Percentiles rank a stretch among this genome's conserved stretches.
Conservation (phyloP, 805 yeast genomes). For the Myxozyma nipponensis region DNA sequence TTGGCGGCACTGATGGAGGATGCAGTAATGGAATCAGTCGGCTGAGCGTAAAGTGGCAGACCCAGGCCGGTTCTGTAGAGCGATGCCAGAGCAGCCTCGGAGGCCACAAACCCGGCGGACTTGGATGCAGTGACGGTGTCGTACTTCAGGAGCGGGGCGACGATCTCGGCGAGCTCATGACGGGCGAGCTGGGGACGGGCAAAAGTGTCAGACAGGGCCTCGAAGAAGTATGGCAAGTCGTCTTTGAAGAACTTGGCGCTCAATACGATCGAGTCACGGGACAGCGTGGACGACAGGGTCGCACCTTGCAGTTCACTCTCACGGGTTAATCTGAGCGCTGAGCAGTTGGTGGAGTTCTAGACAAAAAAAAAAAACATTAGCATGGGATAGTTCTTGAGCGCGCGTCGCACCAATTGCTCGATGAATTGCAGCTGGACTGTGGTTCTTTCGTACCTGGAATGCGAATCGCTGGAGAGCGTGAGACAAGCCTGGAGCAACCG, state of each 20-base stretch:
- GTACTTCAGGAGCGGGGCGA: conserved; percentile 68
- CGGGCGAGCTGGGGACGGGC: conserved; percentile 28
- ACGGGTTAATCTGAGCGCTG: conserved; percentile 89
- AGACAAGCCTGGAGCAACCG: conserved; percentile 69
- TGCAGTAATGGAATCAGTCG: conserved; percentile 50
- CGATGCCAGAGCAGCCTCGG: conserved; percentile 72
- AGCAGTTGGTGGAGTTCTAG: conserved; percentile 72
- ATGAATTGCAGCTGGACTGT: background rate
- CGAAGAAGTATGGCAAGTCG: conserved; percentile 88
- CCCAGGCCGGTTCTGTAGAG: conserved; percentile 89
- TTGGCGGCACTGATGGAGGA: conserved; percentile 70
- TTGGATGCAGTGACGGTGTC: conserved; percentile 54
- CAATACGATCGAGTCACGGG: conserved; percentile 81
- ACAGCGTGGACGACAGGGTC: conserved; percentile 58
- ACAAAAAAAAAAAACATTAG: too few relatives aligned
- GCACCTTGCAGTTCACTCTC: conserved; percentile 95
- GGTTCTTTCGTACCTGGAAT: conserved; percentile 42
- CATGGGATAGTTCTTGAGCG: background rate
- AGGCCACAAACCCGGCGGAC: conserved; percentile 56
- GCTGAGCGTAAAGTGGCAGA: conserved; percentile 72
- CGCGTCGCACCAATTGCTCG: background rate
- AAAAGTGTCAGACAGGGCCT: conserved; percentile 68
- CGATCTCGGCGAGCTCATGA: conserved; percentile 79
- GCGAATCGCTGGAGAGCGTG: conserved; percentile 81
- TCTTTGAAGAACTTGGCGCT: conserved; percentile 79